phyloP scores from a whole-genome alignment of 108 stramenopile genomes.

The Skeletonema potamos region DNA sequence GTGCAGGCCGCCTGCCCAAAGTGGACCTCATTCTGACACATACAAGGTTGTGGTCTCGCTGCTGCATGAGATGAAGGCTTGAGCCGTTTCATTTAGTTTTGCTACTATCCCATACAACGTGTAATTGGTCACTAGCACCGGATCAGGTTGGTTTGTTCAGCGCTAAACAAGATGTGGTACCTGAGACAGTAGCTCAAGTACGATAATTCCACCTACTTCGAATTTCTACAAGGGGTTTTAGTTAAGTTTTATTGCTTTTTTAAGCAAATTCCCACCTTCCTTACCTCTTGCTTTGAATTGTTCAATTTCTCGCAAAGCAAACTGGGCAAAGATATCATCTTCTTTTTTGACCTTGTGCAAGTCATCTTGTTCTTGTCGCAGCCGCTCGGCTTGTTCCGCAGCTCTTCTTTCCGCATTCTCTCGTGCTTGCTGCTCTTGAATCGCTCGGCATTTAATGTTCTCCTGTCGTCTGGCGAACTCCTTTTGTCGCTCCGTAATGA shows the following conservation, averaged over 20 bases:
- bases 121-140: too few relatives aligned
- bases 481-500: constrained; percentile 23
- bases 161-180: too few relatives aligned
- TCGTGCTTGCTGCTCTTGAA: constrained; percentile 35
- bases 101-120: too few relatives aligned
- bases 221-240: too few relatives aligned
- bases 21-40: neutral
- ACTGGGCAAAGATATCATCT: constrained; percentile 42
- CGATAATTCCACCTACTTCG: too few relatives aligned
- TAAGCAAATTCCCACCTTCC: constrained; percentile 15
- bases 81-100: too few relatives aligned
- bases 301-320: constrained; percentile 36
- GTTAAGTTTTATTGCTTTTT: constrained; percentile 35
- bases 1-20: neutral
- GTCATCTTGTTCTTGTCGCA: constrained; percentile 29
- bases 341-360: constrained; percentile 35
- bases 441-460: constrained; percentile 25
- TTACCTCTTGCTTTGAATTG: constrained; percentile 36
- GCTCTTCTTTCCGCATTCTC: constrained; percentile 24
- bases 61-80: too few relatives aligned
- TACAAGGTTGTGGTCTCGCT: neutral
- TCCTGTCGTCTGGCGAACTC: constrained; percentile 32
- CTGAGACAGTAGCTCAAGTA: too few relatives aligned
- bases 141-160: too few relatives aligned
- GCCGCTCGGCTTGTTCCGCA: constrained; percentile 7